Base-by-base conservation (phyloP, 768 basidiomycete species). In the Dendrothele bispora region DNA sequence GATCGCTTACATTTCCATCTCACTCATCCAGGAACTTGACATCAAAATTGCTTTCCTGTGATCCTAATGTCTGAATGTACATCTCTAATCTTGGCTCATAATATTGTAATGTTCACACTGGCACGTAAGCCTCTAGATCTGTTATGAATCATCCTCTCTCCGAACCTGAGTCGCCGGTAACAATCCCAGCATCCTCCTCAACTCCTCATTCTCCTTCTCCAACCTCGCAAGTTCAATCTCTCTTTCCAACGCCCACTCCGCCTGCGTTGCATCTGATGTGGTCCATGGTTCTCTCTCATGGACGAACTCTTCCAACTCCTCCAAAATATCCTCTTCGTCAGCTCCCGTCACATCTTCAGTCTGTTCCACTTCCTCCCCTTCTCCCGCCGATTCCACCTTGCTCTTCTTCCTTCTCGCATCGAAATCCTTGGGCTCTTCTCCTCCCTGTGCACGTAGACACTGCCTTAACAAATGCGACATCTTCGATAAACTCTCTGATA, bases 151-250 rank as follows among this genome's bases (percentile, higher is more conserved):
- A 25, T 25, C 62, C n/a, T n/a, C n/a, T n/a, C n/a, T 37, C n/a
- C n/a, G 43, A 34, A 24, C 20, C 28, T 24, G 64, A 37, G 21
- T 41, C 14, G 59, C 58, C 7, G 71, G 66, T 20, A 67, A 51
- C 15, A 84, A 64, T 1, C 80, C 83, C 51, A 91, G 63, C 72
- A 98, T 70, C 48, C 82, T 74, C 56, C 86, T 76, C 52, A 99
- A 68, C 54, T 88, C 78, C 43, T 80, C 78, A 61, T 99, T 98
- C 73, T 99, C 95, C 55, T 76, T 80, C 67, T 95, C 85, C 32
- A 99, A 71, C 42, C 93, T 76, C 26, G 83, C 80, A 2, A 99
- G 80, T 69, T 99, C 95, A 59, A 84, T 86, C 63, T 98, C 97
- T 51, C 95, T 75, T 58, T 94, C 91, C 52, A 99, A 64, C 1